Evolutionary conservation across 345 rosid genomes (phyloP).

Genomic region (Nasturtium officinale): DNA sequence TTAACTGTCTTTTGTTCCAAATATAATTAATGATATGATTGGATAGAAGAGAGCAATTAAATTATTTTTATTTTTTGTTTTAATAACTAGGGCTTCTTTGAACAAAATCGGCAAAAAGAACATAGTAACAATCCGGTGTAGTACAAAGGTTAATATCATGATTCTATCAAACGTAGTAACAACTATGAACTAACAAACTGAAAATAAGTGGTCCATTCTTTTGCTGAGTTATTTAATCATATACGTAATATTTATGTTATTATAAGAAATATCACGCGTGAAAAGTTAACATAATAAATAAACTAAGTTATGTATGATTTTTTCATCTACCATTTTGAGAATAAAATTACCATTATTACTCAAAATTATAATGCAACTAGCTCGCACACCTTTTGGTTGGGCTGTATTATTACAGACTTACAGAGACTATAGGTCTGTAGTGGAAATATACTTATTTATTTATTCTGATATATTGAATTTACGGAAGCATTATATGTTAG

Average conservation of each 20-base stretch:
- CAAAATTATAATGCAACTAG: not conserved
- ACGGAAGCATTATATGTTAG: not conserved
- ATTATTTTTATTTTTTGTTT: not conserved
- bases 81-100: not conserved
- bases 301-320: not conserved
- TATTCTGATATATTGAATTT: not conserved
- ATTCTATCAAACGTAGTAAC: not conserved
- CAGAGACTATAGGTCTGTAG: not conserved
- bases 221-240: not conserved
- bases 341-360: not conserved
- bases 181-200: not conserved
- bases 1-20: slow-evolving; percentile 2
- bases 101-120: not conserved
- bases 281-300: not conserved
- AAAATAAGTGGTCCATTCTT: not conserved
- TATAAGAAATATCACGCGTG: not conserved
- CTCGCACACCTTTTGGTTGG: not conserved
- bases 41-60: slow-evolving; percentile 7
- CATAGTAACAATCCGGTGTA: not conserved
- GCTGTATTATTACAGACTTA: not conserved
- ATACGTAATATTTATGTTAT: not conserved
- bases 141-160: no score
- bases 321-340: not conserved
- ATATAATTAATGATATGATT: not conserved
- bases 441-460: not conserved